Base-by-base conservation (phyloP, 2,329 filamentous ascomycete genomes). In the Teratosphaeria viscida region DNA sequence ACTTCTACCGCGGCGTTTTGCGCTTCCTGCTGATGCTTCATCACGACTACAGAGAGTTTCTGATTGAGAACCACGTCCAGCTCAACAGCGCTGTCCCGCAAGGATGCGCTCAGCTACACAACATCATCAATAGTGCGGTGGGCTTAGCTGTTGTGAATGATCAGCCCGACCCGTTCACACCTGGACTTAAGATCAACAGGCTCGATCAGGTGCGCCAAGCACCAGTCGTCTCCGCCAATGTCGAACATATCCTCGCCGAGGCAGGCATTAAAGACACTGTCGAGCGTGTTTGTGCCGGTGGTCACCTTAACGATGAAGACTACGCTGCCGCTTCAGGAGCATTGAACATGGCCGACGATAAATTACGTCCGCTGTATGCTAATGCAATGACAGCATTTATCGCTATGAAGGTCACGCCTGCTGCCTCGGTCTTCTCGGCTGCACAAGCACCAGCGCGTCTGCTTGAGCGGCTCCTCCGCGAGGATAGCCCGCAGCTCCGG, bases 1-100 rank as follows among this genome's bases (percentile, higher is more conserved):
- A 92, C 58, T 84, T 95, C 62, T 96, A 96, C 73, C 86, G 90
- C 62, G 90, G 87, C 8, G 84, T 89, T 1, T 78, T 95, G 55
- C 91, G 95, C 70, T 83, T 96, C 61, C 77, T 97, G 58, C 78
- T 95, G 37, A 82, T 95, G 57, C 78, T 99, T 57, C 89, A 96
- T 66, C 94, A 97, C 70, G 94, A 99, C 73, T 97, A 90, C 74
- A 89, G 92, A 0, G 91, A 96, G 59, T 99, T 96, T 73, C 77
- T 99, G 52, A 88, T 89, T 5, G 89, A 92, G 67, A 90, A 95
- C 72, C 89, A 95, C 70, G 85, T 89, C 65, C 84, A 85, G 65
- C 83, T 99, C 57, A 91, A 87, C 76, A 86, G 88, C 66, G 85
- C 84, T 68, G 87, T 97, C 60, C 89, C 92, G 1, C 83, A 85